These are phyloP conservation scores for Lachancea quebecensis DNA, from an alignment of 805 yeast species.

Conservation along the genomic window DNA sequence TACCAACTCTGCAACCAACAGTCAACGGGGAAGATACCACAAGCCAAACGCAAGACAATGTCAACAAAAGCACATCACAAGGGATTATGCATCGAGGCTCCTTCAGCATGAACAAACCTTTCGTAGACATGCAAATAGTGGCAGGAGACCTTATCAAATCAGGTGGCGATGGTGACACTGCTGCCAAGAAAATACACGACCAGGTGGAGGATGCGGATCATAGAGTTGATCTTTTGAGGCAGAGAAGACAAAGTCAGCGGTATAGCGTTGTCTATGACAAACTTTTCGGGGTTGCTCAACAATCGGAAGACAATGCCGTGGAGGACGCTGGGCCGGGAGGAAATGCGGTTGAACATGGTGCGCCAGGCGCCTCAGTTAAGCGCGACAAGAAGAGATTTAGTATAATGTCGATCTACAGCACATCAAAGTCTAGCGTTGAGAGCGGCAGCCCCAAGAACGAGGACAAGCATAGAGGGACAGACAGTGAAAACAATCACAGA, in stretches of 20 bases:
- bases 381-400: slow-evolving; percentile 34
- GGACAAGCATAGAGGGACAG: neutral
- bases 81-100: slow-evolving; percentile 18
- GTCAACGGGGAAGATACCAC: neutral
- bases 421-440: slow-evolving; percentile 17
- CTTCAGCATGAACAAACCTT: slow-evolving; percentile 29
- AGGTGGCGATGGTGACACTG: slow-evolving; percentile 14
- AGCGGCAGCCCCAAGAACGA: slow-evolving; percentile 12
- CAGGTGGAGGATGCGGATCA: slow-evolving; percentile 14
- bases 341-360: neutral
- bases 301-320: slow-evolving; percentile 13
- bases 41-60: neutral
- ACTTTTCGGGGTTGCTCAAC: slow-evolving; percentile 12
- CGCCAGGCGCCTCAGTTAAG: neutral
- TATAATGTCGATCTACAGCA: slow-evolving; percentile 33
- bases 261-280: slow-evolving; percentile 14
- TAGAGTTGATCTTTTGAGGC: slow-evolving; percentile 5
- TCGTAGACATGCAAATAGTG: slow-evolving; percentile 31
- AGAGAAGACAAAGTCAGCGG: slow-evolving; percentile 14
- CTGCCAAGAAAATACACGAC: slow-evolving; percentile 18
- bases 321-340: slow-evolving; percentile 2
- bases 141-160: slow-evolving; percentile 35
- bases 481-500: neutral
- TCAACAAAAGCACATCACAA: slow-evolving; percentile 15
- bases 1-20: slow-evolving; percentile 18